Base-by-base conservation (phyloP, 2,329 filamentous ascomycete genomes). In the Colletotrichum tabaci region DNA sequence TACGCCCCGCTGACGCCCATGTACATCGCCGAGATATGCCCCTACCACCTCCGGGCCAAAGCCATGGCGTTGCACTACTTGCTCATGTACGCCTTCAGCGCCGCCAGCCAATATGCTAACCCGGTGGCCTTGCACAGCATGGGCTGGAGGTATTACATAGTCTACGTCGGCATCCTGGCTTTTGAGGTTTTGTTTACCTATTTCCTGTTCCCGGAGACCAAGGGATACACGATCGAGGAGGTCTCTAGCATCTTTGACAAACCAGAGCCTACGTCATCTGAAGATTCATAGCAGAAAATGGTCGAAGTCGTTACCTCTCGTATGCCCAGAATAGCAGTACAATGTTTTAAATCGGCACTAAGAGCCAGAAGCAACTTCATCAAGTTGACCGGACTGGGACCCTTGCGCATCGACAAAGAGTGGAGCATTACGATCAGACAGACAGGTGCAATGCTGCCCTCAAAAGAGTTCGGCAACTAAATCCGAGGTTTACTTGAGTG, bases 131-230 rank as follows among this genome's bases (percentile, higher is more conserved):
- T 90, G 2, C 82, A 81, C 0, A 76, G 82, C 1, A 83, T 89
- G 44, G 81, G 82, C 0, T 90, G 87, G 82, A 85, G 81, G 75
- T 90, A 87, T 73, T 90, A 90, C 79, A 86, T 90, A 71, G 82
- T 90, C 18, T 90, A 90, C 67, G 86, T 87, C 53, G 83, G 81
- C 9, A 81, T 84, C 0, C 67, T 86, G 4, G 79, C 80, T 0
- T 83, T 84, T 0, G 84, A 90, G 61, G 87, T 82, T 74, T 84
- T 89, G 52, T 77, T 87, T 62, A 76, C 76, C 3, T 80, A 77
- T 21, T 73, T 74, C 0, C 76, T 73, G 72, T 90, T 89, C 76
- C 84, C 83, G 23, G 86, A 88, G 77, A 88, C 87, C 0, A 87
- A 86, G 73, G 82, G 86, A n/a, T 77, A 76, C 30, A 74, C 79